Evolutionary conservation across 495 filamentous ascomycete species (phyloP), one percentile per base, ranked within the genome.

Genomic region (Trichoderma virens): DNA sequence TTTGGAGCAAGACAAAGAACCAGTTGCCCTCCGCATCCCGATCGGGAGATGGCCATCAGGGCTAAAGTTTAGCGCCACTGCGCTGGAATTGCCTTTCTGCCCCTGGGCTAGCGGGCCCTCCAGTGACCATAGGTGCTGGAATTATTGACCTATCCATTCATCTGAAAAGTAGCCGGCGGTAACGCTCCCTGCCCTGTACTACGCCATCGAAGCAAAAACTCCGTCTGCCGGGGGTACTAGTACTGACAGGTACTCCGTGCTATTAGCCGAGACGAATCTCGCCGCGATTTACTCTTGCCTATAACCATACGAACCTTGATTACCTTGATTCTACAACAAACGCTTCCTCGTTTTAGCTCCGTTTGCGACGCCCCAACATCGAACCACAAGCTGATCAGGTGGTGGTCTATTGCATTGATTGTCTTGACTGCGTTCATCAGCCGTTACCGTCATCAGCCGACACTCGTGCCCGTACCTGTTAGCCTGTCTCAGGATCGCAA

Each of bases 1-100:
- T 30, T n/a, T 30, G 23, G 51, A 56, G 25, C 23, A 56, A 9
- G 11, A 56, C 23, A 45, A 14, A 14, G 51, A 4, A 9, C 5
- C 23, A 14, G 51, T 16, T 30, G 23, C 51, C 25, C 51, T 56
- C 23, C 27, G 14, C 39, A 8, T 4, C 51, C 51, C 23, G 51
- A 56, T 56, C 51, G 51, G 51, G 51, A 56, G 51, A 56, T 56
- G 51, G 27, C 51, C 51, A 30, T 9, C 25, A 56, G 51, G 45
- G 51, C 51, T 30, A 56, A 56, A 56, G 51, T 7, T 56, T 56
- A 56, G 51, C 51, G 51, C 51, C 51, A 8, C 27, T 14, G 8
- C 51, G 51, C 51, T 56, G 51, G 51, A 56, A 28, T 56, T 56
- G 11, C 23, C 23, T 16, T n/a, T 18, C 23, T 56, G 25, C 51